These are phyloP conservation scores for Phytophthora europaea DNA, from an alignment of 352 stramenopile species.

Conservation along the genomic window DNA sequence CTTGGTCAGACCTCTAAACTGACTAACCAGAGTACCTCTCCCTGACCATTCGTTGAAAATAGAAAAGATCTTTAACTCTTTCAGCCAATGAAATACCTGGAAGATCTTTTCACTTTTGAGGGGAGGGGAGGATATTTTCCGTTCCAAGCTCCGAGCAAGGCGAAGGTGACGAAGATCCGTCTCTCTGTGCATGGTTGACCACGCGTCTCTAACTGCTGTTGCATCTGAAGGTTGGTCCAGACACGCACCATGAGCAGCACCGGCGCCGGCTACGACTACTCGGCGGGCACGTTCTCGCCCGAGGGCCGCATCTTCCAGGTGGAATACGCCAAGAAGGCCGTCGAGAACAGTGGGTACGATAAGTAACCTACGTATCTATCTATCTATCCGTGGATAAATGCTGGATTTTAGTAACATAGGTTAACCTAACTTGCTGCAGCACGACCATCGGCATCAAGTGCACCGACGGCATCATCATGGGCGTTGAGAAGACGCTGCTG, in stretches of 20 bases:
- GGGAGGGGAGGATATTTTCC: slow-evolving; percentile 38
- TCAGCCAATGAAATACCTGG: neutral
- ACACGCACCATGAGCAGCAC: slow-evolving; percentile 81
- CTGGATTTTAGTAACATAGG: neutral
- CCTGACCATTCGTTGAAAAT: slow-evolving; percentile 6
- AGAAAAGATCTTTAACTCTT: neutral
- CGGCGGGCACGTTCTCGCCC: slow-evolving; percentile 95
- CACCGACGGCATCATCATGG: slow-evolving; percentile 98
- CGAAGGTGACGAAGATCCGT: slow-evolving; percentile 35
- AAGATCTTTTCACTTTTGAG: slow-evolving; percentile 6
- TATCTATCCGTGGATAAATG: neutral
- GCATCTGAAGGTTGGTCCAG: slow-evolving; percentile 8
- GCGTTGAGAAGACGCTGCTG: slow-evolving; percentile 96
- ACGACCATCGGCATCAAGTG: slow-evolving; percentile 99
- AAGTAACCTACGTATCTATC: neutral
- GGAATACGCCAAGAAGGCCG: slow-evolving; percentile 98
- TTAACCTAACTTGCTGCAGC: slow-evolving; percentile 41
- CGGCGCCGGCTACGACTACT: slow-evolving; percentile 90
- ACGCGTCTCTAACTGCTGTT: slow-evolving; percentile 4
- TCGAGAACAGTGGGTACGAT: slow-evolving; percentile 95
- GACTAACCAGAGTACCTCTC: neutral
- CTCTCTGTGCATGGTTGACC: neutral
- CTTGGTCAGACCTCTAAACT: slow-evolving; percentile 1
- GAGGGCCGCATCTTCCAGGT: slow-evolving; percentile 99
- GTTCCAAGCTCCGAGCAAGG: slow-evolving; percentile 24